Base-by-base conservation (phyloP, 1,284 basidiomycete genomes). In the Irpex rosettiformis region DNA sequence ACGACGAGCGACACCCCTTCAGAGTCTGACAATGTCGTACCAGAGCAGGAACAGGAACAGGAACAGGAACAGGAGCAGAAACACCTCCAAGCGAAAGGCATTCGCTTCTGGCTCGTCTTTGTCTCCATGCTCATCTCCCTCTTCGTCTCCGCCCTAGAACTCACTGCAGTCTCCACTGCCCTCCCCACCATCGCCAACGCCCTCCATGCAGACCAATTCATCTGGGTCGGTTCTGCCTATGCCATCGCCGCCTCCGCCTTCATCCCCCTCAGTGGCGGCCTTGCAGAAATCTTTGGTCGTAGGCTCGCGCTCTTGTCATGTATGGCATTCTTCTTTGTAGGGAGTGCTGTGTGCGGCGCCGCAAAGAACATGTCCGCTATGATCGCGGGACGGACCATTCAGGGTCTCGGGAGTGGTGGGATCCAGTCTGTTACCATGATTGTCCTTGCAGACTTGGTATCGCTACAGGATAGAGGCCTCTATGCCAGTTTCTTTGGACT, bases 401-500 rank as follows among this genome's bases (percentile, higher is more conserved):
- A 82, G 62, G 80, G 80, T 2, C 59, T 80, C 42, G 80, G 80
- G 30, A 75, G 74, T n/a, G 80, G 80, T 1, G 78, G 74, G 3
- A 77, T 78, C 58, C 61, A 77, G 1, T 66, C 69, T 1, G 63
- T 80, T 6, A 67, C 73, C 1, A 70, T 75, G 37, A 80, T 81
- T 56, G 70, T 79, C 51, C 62, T 75, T 1, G 68, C 76, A 11
- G 80, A 82, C 65, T 67, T 83, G 55, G 68, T 73, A 0, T 53
- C 61, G 8, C 52, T 66, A 4, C 51, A 60, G 1, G 58, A 63
- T 29, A 55, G 65, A 18, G 65, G 63, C 18, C 59, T 63, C 27
- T 63, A 59, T 33, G 61, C 63, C 30, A 61, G 63, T 4, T 60
- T 64, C n/a, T 11, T 51, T 21, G 57, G 49, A 45, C 16, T 45